Conservation (phyloP, 306 rosid species). For the Vicia villosa region DNA sequence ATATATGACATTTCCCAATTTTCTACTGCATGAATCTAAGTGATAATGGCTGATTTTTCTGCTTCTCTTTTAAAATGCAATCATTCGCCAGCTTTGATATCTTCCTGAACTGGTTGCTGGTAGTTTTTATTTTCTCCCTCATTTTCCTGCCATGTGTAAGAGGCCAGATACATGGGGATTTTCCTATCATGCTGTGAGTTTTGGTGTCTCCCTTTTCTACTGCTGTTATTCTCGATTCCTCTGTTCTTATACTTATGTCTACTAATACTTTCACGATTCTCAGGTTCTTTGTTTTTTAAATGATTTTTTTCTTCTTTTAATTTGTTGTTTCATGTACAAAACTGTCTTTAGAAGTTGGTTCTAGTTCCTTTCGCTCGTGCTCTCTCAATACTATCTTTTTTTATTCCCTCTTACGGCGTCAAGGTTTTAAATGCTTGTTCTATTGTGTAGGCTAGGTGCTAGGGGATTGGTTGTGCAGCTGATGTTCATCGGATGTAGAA, state of each 20-base stretch:
- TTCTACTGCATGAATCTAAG: slow-evolving; percentile 1
- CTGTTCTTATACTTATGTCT: background rate
- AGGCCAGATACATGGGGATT: slow-evolving; percentile 6
- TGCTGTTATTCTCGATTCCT: background rate
- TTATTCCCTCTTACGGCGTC: slow-evolving; percentile 1
- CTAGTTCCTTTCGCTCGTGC: background rate
- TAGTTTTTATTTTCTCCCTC: slow-evolving; percentile 21
- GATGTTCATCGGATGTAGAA: slow-evolving; percentile 44
- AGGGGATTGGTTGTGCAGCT: slow-evolving; percentile 43
- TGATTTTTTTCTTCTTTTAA: background rate
- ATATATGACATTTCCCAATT: background rate
- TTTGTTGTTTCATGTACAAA: background rate
- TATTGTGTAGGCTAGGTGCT: slow-evolving; percentile 43
- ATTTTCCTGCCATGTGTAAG: background rate
- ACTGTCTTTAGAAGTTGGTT: slow-evolving; percentile 9
- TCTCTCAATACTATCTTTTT: background rate
- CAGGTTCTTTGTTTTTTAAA: background rate
- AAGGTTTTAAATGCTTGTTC: slow-evolving; percentile 27
- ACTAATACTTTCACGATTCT: background rate
- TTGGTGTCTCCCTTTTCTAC: background rate
- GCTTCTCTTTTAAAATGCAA: slow-evolving; percentile 14
- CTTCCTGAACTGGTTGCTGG: slow-evolving; percentile 5
- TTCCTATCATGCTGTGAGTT: slow-evolving; percentile 6
- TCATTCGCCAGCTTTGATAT: slow-evolving; percentile 4
- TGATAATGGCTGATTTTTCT: slow-evolving; percentile 14